Percentiles rank a stretch among this genome's conserved stretches.
phyloP scores from a whole-genome alignment of 768 basidiomycete genomes.

The Saitozyma podzolica region DNA sequence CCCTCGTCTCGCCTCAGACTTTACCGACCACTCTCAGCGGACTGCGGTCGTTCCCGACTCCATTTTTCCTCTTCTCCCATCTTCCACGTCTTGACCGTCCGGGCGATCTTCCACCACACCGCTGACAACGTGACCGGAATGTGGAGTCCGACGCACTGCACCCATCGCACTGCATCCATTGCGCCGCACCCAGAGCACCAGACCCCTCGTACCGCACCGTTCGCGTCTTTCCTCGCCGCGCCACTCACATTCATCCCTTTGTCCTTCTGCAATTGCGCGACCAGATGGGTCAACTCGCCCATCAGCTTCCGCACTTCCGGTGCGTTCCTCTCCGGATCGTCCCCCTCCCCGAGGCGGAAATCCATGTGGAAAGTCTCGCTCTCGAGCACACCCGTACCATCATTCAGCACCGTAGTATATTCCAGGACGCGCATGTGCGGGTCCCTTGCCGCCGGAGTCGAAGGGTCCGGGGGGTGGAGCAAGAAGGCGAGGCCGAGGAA shows the following conservation, averaged over 20 bases:
- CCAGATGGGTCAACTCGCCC: conserved; percentile 17
- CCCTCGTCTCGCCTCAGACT: too few relatives aligned
- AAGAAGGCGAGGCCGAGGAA: conserved; percentile 40
- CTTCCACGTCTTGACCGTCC: too few relatives aligned
- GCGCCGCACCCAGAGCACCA: too few relatives aligned
- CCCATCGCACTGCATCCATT: too few relatives aligned
- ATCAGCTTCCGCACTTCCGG: conserved; percentile 22
- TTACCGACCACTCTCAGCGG: too few relatives aligned
- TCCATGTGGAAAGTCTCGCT: conserved; percentile 28
- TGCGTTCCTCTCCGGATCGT: conserved; percentile 2
- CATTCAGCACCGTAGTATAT: conserved; percentile 37
- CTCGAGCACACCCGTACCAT: conserved; percentile 43
- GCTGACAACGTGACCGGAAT: too few relatives aligned
- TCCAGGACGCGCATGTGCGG: conserved; percentile 12
- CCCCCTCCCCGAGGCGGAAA: conserved; percentile 10
- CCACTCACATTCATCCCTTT: conserved; percentile 39
- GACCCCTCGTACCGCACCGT: too few relatives aligned
- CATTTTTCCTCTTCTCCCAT: too few relatives aligned
- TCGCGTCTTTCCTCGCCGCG: not conserved
- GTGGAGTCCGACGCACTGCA: too few relatives aligned
- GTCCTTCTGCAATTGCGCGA: conserved; percentile 27
- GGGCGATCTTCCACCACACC: too few relatives aligned
- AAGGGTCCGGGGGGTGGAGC: conserved; percentile 8
- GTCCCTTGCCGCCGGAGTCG: too few relatives aligned
- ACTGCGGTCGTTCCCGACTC: too few relatives aligned